Percentiles rank a stretch among this genome's conserved stretches.
phyloP scores from a whole-genome alignment of 2,329 filamentous ascomycete genomes.

The Lachnellula hyalina region DNA sequence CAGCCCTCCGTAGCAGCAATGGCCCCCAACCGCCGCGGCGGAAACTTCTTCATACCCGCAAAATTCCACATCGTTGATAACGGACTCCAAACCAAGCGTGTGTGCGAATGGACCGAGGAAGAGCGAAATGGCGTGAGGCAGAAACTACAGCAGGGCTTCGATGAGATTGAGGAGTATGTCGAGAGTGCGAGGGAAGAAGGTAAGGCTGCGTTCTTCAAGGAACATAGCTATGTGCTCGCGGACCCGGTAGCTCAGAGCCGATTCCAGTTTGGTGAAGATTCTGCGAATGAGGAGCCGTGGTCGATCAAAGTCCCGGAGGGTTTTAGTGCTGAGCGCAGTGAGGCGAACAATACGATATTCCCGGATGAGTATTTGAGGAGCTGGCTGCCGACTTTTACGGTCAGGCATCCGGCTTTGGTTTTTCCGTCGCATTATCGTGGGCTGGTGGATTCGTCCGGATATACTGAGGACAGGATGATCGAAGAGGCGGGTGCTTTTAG shows the following conservation, averaged over 20 bases:
- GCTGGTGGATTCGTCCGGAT: background rate
- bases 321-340: background rate
- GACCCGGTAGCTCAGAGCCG: constrained; percentile 20
- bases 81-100: constrained; percentile 9
- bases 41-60: constrained; percentile 4
- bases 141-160: constrained; percentile 26
- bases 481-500: constrained; percentile 16
- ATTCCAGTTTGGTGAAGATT: constrained; percentile 7
- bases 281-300: background rate
- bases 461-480: background rate
- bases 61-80: background rate
- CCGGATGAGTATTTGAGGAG: constrained; percentile 33
- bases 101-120: constrained; percentile 27
- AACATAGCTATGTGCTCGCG: constrained; percentile 31
- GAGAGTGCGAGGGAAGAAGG: constrained; percentile 20
- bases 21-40: background rate
- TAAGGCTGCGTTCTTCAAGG: constrained; percentile 33
- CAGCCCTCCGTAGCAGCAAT: constrained; percentile 16
- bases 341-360: constrained; percentile 29
- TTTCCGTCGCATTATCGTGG: constrained; percentile 32
- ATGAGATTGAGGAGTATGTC: constrained; percentile 26
- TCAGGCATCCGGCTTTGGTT: constrained; percentile 36
- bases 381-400: constrained; percentile 33
- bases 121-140: constrained; percentile 22
- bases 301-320: background rate